These are phyloP conservation scores for Corylus avellana DNA, from an alignment of 306 rosid genomes.

Conservation along the genomic window DNA sequence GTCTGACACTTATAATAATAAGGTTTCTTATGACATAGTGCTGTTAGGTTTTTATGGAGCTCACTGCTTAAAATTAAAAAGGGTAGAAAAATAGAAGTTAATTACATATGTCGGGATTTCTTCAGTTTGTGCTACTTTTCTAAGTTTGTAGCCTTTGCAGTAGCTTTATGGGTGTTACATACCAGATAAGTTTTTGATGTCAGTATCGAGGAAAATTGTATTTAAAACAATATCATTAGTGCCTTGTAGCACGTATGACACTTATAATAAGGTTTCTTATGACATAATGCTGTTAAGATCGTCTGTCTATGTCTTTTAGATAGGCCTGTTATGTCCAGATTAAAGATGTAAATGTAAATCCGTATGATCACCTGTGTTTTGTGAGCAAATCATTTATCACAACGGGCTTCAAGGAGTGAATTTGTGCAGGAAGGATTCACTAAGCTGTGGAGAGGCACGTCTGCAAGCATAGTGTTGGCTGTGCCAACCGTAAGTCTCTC, in stretches of 20 bases:
- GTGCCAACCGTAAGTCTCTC: slow-evolving; percentile 80
- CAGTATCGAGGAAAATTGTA: not conserved
- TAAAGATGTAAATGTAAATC: not conserved
- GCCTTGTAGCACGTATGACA: not conserved
- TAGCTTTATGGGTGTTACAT: not conserved
- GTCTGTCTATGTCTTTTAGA: slow-evolving; percentile 7
- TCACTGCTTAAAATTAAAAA: not conserved
- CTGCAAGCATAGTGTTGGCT: slow-evolving; percentile 90
- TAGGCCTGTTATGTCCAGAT: not conserved
- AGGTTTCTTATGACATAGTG: no score
- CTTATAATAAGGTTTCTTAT: not conserved
- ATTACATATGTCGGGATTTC: not conserved
- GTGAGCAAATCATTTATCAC: slow-evolving; percentile 24
- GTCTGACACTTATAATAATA: not conserved
- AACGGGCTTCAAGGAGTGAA: slow-evolving; percentile 43
- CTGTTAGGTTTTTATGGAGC: not conserved
- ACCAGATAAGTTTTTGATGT: not conserved
- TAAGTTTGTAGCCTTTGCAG: not conserved
- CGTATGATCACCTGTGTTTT: not conserved
- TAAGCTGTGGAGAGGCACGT: slow-evolving; percentile 93
- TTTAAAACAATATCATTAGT: not conserved
- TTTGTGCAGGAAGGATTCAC: slow-evolving; percentile 89
- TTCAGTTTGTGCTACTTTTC: not conserved
- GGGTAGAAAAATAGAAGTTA: not conserved
- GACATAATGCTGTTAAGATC: not conserved